Evolutionary conservation across 345 rosid genomes (phyloP).

Genomic region (Cardamine occulta): DNA sequence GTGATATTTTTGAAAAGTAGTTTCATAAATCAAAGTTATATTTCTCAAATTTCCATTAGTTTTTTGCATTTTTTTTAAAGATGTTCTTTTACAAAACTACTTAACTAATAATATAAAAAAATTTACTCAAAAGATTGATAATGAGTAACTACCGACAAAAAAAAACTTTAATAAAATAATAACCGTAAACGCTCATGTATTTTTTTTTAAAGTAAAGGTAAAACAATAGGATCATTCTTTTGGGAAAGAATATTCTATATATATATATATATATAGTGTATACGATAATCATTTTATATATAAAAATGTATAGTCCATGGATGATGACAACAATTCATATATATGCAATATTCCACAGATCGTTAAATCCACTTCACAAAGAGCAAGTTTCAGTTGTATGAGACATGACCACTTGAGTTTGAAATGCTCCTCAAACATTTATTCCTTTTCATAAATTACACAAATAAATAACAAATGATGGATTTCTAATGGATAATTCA

Average conservation of each 20-base stretch:
- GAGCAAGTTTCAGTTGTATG: background rate
- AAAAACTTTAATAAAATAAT: no score
- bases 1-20: no score
- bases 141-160: no score
- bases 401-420: slow-evolving; percentile 13
- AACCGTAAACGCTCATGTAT: background rate
- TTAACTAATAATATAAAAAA: no score
- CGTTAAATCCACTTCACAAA: background rate
- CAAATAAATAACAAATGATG: background rate
- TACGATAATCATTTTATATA: background rate
- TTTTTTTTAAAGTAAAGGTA: background rate
- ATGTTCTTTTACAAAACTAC: no score
- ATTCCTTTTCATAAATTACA: slow-evolving; percentile 10
- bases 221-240: background rate
- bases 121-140: no score
- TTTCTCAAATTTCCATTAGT: no score
- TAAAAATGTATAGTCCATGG: background rate
- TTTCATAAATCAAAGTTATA: no score
- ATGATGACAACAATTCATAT: slow-evolving; percentile 8
- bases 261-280: background rate
- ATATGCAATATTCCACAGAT: background rate
- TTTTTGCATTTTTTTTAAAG: no score
- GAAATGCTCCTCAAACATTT: slow-evolving; percentile 20
- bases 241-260: background rate
- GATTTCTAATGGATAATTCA: background rate